Conservation (phyloP, 2,329 filamentous ascomycete genomes). For the Diaporthe citri region DNA sequence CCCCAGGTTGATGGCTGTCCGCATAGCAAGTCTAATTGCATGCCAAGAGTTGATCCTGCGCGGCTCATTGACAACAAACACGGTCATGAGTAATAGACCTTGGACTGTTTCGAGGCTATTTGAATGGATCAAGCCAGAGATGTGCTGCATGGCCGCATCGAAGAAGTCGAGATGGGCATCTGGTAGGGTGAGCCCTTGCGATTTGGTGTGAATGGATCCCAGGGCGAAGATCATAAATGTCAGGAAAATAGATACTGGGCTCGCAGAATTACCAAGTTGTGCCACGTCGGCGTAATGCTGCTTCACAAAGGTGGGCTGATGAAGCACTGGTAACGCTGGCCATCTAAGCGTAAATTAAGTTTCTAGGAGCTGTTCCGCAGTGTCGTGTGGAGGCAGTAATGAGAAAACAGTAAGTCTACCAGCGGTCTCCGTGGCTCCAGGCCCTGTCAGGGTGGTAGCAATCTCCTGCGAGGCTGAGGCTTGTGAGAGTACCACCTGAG, state of each 20-base stretch:
- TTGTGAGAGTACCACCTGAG: neutral
- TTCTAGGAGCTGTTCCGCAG: neutral
- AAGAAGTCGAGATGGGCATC: neutral
- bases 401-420: neutral
- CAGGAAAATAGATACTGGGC: neutral
- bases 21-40: neutral
- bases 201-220: neutral
- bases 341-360: neutral
- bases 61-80: neutral
- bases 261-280: neutral
- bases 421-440: neutral
- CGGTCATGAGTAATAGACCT: neutral
- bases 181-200: neutral
- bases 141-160: neutral
- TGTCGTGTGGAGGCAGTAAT: neutral
- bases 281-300: neutral
- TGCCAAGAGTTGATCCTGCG: neutral
- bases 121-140: neutral
- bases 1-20: neutral
- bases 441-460: neutral
- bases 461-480: neutral
- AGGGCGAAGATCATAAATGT: neutral
- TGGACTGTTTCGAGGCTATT: neutral
- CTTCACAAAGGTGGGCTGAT: neutral
- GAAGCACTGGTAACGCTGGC: neutral